Conservation (phyloP, 1,284 basidiomycete species). For the Apiotrichum veenhuisii region DNA sequence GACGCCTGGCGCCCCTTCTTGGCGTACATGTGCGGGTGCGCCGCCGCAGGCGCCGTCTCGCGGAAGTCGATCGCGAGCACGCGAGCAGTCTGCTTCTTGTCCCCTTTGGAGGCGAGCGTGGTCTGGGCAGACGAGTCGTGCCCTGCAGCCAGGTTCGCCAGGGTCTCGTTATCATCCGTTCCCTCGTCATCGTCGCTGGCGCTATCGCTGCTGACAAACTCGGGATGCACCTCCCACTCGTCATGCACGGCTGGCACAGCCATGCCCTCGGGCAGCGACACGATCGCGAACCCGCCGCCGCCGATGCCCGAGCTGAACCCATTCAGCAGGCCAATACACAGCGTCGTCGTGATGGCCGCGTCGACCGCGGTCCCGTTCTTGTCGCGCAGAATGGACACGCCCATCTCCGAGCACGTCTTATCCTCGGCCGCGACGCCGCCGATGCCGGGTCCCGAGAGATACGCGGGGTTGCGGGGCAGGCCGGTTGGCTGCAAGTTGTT, state of each 20-base stretch:
- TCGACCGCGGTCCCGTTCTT: slow-evolving; percentile 89
- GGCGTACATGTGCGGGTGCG: slow-evolving; percentile 71
- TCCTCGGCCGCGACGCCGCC: slow-evolving; percentile 88
- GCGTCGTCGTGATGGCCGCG: slow-evolving; percentile 70
- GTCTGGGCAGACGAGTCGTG: slow-evolving; percentile 16
- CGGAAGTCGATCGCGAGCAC: slow-evolving; percentile 81
- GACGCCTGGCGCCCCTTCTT: slow-evolving; percentile 68
- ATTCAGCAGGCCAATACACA: slow-evolving; percentile 82
- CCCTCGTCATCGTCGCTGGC: no score
- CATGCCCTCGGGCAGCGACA: slow-evolving; percentile 61
- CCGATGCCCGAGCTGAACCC: slow-evolving; percentile 83
- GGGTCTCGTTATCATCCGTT: no score
- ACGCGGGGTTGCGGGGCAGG: slow-evolving; percentile 62
- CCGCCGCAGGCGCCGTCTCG: slow-evolving; percentile 71
- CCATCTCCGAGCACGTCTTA: slow-evolving; percentile 74
- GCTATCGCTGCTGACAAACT: neutral
- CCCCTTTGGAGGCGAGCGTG: slow-evolving; percentile 27
- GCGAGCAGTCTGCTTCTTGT: neutral
- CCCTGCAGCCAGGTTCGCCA: no score
- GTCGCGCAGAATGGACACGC: slow-evolving; percentile 64
- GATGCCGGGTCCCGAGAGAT: slow-evolving; percentile 64
- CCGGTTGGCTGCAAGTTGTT: slow-evolving; percentile 38
- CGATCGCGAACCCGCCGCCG: slow-evolving; percentile 86
- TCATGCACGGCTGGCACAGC: neutral
- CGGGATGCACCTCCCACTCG: neutral